Conservation (phyloP, 495 filamentous ascomycete genomes). For the Cercophora samala region DNA sequence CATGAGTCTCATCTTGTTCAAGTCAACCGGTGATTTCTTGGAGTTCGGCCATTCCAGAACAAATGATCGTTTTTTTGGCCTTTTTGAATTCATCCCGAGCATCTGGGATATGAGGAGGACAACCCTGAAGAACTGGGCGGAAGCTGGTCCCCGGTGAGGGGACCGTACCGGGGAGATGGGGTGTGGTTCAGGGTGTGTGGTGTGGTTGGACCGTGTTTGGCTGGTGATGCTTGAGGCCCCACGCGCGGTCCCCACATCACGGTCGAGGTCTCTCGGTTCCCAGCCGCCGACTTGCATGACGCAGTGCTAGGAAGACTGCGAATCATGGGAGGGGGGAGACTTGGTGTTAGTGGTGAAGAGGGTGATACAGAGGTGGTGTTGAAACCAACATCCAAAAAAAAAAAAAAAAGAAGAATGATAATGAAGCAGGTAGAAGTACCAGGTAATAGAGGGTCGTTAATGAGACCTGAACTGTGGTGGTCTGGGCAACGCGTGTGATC, state of each 20-base stretch:
- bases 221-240: background rate
- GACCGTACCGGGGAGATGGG: background rate
- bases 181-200: too few species aligned
- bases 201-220: background rate
- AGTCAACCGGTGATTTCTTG: background rate
- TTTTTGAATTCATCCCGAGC: background rate
- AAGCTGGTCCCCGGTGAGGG: background rate
- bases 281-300: slow-evolving; percentile 6
- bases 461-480: background rate
- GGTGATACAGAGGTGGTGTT: background rate
- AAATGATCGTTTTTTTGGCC: background rate
- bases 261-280: slow-evolving; percentile 2
- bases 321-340: too few species aligned
- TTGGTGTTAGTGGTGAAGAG: background rate
- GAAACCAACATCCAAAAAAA: background rate
- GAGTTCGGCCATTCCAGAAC: background rate
- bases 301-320: background rate
- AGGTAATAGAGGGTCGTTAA: too few species aligned
- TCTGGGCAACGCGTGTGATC: slow-evolving; percentile 2
- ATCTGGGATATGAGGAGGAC: background rate
- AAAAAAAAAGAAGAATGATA: background rate
- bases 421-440: too few species aligned
- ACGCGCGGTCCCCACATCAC: background rate
- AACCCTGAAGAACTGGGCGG: background rate
- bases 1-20: background rate